Conservation (phyloP, 1,139 yeast genomes). For the Yamadazyma atmosphaerica region DNA sequence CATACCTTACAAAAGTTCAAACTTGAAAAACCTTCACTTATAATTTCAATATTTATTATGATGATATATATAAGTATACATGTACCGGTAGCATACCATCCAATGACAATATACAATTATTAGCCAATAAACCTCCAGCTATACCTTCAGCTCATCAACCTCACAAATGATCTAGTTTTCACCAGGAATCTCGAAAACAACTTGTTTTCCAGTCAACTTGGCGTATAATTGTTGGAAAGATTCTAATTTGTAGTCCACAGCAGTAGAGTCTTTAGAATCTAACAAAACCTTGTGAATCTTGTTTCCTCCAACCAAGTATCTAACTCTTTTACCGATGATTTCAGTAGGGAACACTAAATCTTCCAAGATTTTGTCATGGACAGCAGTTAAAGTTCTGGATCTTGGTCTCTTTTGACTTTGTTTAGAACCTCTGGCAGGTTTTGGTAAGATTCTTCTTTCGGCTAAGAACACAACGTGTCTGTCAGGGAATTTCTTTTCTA, state of each 20-base stretch:
- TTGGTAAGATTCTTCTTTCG: constrained; percentile 99
- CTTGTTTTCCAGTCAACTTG: constrained; percentile 99
- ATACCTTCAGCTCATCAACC: too few species aligned
- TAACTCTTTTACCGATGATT: constrained; percentile 98
- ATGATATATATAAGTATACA: constrained; percentile 8
- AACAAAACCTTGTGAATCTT: constrained; percentile 97
- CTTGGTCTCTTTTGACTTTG: constrained; percentile 99
- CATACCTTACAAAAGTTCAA: too few species aligned
- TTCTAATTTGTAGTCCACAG: constrained; percentile 98
- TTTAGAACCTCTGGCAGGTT: constrained; percentile 90
- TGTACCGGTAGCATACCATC: not conserved
- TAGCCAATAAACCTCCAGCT: too few species aligned
- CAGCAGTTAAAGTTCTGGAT: constrained; percentile 98
- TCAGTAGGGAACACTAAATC: constrained; percentile 99
- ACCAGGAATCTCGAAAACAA: constrained; percentile 95
- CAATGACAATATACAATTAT: too few species aligned
- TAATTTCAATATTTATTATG: constrained; percentile 13
- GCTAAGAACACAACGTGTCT: constrained; percentile 99
- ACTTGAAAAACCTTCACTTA: too few species aligned
- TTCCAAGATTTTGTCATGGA: constrained; percentile 97
- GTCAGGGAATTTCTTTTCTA: constrained; percentile 99
- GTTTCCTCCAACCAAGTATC: constrained; percentile 99
- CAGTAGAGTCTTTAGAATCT: constrained; percentile 96
- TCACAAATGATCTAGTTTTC: constrained; percentile 47
- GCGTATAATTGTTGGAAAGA: constrained; percentile 98